Conservation (phyloP, 1,284 basidiomycete genomes). For the Porphyrellus sp. region DNA sequence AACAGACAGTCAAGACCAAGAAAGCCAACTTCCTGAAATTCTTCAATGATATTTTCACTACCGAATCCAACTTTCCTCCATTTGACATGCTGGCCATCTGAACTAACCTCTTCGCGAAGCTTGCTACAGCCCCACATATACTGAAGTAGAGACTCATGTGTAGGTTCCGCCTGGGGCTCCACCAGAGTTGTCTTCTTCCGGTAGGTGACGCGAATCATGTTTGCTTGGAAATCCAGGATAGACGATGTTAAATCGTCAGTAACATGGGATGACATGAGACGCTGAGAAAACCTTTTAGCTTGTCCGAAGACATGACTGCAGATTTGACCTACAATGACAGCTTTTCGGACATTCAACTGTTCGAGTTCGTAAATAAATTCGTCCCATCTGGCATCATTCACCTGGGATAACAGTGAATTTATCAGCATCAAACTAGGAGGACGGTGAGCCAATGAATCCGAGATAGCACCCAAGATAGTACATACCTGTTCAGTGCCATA, state of each 20-base stretch:
- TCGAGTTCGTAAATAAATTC: conserved; percentile 79
- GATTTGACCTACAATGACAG: conserved; percentile 66
- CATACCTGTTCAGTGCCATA: conserved; percentile 80
- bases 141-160: conserved; percentile 61
- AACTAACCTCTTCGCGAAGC: conserved; percentile 51
- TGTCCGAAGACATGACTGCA: neutral
- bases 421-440: conserved; percentile 77
- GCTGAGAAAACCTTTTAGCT: conserved; percentile 43
- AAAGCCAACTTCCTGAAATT: conserved; percentile 83
- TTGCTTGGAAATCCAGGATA: conserved; percentile 90
- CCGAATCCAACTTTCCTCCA: conserved; percentile 83
- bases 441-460: conserved; percentile 11
- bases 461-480: conserved; percentile 2
- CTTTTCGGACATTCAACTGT: conserved; percentile 75
- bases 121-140: conserved; percentile 72
- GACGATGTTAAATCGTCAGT: conserved; percentile 84
- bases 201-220: conserved; percentile 79
- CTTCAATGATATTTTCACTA: conserved; percentile 74
- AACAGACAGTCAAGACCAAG: conserved; percentile 86
- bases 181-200: conserved; percentile 78
- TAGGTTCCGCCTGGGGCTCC: conserved; percentile 60
- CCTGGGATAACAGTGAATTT: conserved; percentile 81
- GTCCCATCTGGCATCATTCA: conserved; percentile 73
- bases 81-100: conserved; percentile 50
- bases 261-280: conserved; percentile 83